Percentiles rank a stretch among this genome's conserved stretches.
Conservation (phyloP, 1,284 basidiomycete species). For the Cryptococcus depauperatus region DNA sequence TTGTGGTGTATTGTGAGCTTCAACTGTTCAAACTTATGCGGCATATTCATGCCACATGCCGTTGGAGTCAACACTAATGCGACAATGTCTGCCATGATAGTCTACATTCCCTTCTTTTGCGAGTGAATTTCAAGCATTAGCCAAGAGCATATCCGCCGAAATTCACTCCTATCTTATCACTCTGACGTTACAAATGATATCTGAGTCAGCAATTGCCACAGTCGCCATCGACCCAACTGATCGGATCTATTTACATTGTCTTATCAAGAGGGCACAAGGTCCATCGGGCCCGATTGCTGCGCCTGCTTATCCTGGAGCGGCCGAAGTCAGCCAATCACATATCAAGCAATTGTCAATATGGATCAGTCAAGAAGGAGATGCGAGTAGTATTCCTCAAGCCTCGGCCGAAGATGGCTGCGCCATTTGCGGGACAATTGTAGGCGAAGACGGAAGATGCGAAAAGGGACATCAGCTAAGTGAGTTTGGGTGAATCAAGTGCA, state of each 20-base stretch:
- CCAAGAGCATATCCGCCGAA: not conserved
- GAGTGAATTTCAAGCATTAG: not conserved
- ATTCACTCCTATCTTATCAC: conserved; percentile 3
- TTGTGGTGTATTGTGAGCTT: conserved; percentile 14
- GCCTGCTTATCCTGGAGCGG: not conserved
- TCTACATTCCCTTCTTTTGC: not conserved
- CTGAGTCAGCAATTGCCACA: not conserved
- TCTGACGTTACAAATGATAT: conserved; percentile 1
- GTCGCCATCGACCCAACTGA: not conserved
- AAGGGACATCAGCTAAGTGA: conserved; percentile 39
- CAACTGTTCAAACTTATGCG: too few species aligned
- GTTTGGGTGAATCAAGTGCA: conserved; percentile 6
- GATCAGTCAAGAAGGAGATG: not conserved
- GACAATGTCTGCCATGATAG: not conserved
- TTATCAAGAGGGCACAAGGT: not conserved
- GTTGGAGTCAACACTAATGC: not conserved
- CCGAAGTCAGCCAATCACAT: not conserved
- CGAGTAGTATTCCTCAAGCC: not conserved
- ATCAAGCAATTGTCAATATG: not conserved
- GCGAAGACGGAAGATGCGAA: conserved; percentile 6
- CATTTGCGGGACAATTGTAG: conserved; percentile 11
- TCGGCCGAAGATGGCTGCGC: conserved; percentile 16
- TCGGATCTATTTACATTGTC: not conserved
- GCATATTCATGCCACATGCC: too few species aligned
- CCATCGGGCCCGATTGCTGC: not conserved